Evolutionary conservation across 2,329 filamentous ascomycete species (phyloP).

Genomic region (Coleophoma eucalyptorum): DNA sequence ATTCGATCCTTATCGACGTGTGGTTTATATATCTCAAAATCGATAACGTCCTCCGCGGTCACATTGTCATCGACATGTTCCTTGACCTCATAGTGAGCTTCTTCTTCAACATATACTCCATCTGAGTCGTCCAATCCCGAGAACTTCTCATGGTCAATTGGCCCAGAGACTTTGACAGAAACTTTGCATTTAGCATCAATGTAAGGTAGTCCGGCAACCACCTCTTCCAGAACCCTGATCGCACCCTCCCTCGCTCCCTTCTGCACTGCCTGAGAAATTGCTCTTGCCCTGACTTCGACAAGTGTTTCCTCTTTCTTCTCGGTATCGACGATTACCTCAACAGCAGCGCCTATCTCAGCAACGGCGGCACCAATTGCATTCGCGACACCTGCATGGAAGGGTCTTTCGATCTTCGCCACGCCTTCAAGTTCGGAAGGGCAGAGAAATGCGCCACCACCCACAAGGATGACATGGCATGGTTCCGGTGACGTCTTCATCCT

Average conservation of each 20-base stretch:
- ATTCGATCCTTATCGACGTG: constrained; percentile 19
- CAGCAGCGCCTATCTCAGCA: constrained; percentile 12
- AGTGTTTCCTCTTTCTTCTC: not conserved
- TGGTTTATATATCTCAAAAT: not conserved
- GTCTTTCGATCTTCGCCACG: constrained; percentile 42
- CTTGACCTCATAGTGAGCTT: not conserved
- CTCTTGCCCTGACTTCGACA: not conserved
- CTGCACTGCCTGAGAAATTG: not conserved
- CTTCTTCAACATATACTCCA: not conserved
- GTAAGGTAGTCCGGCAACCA: constrained; percentile 27
- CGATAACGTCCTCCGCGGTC: not conserved
- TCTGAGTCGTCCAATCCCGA: not conserved
- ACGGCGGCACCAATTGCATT: constrained; percentile 54
- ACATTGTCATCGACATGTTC: not conserved
- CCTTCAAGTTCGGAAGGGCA: constrained; percentile 37
- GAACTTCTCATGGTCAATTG: constrained; percentile 2
- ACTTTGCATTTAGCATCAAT: constrained; percentile 29
- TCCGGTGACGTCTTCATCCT: constrained; percentile 49
- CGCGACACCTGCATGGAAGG: constrained; percentile 45
- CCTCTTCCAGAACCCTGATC: constrained; percentile 13
- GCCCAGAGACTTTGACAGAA: constrained; percentile 6
- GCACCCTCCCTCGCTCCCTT: not conserved
- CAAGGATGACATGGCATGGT: constrained; percentile 45
- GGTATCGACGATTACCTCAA: constrained; percentile 3
- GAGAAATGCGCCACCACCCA: constrained; percentile 49